Percentiles rank a stretch among this genome's conserved stretches.
Conservation (phyloP, 805 yeast species). For the Candida railenensis region DNA sequence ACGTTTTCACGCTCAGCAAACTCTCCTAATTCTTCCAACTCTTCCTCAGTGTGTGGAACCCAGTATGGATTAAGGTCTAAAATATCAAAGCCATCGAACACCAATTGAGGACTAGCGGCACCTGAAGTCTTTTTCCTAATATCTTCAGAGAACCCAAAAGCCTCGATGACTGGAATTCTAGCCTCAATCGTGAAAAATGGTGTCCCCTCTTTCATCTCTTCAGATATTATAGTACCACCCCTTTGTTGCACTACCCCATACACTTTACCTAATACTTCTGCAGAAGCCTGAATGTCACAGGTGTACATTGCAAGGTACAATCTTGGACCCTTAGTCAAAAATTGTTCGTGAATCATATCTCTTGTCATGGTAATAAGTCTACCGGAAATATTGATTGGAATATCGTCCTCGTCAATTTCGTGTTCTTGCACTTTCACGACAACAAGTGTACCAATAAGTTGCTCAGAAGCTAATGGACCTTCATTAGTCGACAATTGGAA, state of each 20-base stretch:
- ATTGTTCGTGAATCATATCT: constrained; percentile 67
- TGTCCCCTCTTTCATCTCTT: constrained; percentile 97
- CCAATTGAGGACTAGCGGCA: constrained; percentile 94
- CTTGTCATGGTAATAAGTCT: constrained; percentile 71
- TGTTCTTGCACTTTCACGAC: constrained; percentile 26
- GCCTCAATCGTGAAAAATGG: constrained; percentile 91
- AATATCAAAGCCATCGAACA: constrained; percentile 83
- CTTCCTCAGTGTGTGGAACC: constrained; percentile 98
- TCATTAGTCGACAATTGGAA: constrained; percentile 77
- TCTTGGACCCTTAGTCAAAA: constrained; percentile 84
- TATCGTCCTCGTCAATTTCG: constrained; percentile 26
- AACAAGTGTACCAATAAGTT: constrained; percentile 76
- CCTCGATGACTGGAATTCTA: constrained; percentile 87
- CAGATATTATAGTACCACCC: constrained; percentile 80
- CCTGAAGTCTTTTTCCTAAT: constrained; percentile 92
- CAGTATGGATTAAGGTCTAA: constrained; percentile 95
- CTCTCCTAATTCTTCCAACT: constrained; percentile 89
- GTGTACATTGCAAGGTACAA: constrained; percentile 88
- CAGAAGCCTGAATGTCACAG: constrained; percentile 92
- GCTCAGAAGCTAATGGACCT: constrained; percentile 90
- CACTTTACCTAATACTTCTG: constrained; percentile 93
- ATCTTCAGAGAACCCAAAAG: constrained; percentile 95
- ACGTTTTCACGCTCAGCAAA: constrained; percentile 88
- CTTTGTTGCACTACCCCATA: constrained; percentile 90
- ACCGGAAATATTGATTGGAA: constrained; percentile 57